phyloP scores from a whole-genome alignment of 23 red algal genomes.

The Pyropia haitanensis region DNA sequence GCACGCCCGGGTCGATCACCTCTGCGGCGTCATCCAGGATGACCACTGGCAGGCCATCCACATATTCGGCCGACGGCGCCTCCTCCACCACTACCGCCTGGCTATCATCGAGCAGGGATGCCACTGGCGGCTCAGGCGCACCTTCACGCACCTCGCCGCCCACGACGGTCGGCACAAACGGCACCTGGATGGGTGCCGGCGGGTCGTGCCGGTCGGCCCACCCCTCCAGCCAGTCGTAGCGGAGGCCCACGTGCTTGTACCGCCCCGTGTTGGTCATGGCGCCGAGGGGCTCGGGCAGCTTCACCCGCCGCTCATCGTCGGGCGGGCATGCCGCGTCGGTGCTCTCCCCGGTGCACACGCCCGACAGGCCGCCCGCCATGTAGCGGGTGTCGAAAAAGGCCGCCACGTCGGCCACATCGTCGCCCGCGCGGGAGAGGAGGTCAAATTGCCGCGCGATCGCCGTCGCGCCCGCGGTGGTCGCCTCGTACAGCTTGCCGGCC shows the following conservation, averaged over 20 bases:
- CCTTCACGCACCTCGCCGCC: too few relatives aligned
- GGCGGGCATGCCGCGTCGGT: slow-evolving; percentile 27
- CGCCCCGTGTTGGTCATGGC: slow-evolving; percentile 14
- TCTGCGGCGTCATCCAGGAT: too few relatives aligned
- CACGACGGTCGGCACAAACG: too few relatives aligned
- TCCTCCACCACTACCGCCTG: too few relatives aligned
- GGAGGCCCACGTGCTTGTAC: slow-evolving; percentile 45
- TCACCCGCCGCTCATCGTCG: slow-evolving; percentile 34
- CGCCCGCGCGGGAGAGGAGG: slow-evolving; percentile 31
- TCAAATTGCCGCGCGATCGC: slow-evolving; percentile 79
- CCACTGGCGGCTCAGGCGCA: too few relatives aligned
- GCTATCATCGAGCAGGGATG: too few relatives aligned
- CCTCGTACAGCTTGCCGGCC: slow-evolving; percentile 72
- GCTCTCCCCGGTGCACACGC: slow-evolving; percentile 17
- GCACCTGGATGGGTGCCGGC: neutral
- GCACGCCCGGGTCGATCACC: too few relatives aligned
- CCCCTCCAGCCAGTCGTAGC: slow-evolving; percentile 49
- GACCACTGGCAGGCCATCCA: too few relatives aligned
- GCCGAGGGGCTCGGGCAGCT: slow-evolving; percentile 21
- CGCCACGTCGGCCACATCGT: slow-evolving; percentile 46
- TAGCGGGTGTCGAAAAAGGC: slow-evolving; percentile 65
- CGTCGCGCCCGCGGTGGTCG: slow-evolving; percentile 40
- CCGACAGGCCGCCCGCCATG: slow-evolving; percentile 28
- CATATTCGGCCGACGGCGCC: too few relatives aligned
- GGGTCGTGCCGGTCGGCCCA: slow-evolving; percentile 48